A percentile compares a stretch with the other conserved stretches of the same genome.
Conservation (phyloP, 371 early-diverging fungal genomes). For the Saksenaea vasiformis region DNA sequence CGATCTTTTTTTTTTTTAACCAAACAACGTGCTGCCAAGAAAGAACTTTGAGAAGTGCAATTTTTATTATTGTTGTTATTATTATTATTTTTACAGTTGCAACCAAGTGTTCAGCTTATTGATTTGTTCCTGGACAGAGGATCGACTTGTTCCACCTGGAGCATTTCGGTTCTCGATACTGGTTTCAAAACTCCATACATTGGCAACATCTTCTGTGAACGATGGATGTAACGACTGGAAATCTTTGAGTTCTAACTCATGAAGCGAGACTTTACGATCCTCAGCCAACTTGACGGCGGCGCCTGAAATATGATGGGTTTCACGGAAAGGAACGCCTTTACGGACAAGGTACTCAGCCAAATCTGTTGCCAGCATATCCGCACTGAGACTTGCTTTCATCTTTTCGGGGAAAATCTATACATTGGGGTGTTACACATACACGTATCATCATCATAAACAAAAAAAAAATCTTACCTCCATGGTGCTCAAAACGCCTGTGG, state of each 20-base stretch:
- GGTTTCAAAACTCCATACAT: slow-evolving; percentile 85
- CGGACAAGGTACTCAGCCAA: slow-evolving; percentile 96
- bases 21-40: background rate
- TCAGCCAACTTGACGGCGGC: slow-evolving; percentile 92
- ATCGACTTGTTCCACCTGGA: slow-evolving; percentile 87
- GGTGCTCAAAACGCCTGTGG: slow-evolving; percentile 87
- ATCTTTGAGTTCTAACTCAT: slow-evolving; percentile 72
- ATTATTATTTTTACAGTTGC: background rate
- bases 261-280: slow-evolving; percentile 71
- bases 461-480: slow-evolving; percentile 56
- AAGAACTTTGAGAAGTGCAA: background rate
- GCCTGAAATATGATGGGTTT: slow-evolving; percentile 98
- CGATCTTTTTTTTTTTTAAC: too few relatives aligned
- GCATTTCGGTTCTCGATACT: slow-evolving; percentile 88
- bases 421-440: background rate
- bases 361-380: slow-evolving; percentile 97
- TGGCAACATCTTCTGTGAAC: slow-evolving; percentile 79
- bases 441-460: background rate
- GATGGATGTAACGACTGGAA: slow-evolving; percentile 80
- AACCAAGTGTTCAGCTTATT: slow-evolving; percentile 70
- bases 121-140: slow-evolving; percentile 82
- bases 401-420: slow-evolving; percentile 67
- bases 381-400: slow-evolving; percentile 77
- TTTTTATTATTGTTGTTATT: background rate
- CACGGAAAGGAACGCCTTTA: slow-evolving; percentile 95